phyloP scores from a whole-genome alignment of 768 basidiomycete genomes.

The Rubroboletus pulcherrimus region DNA sequence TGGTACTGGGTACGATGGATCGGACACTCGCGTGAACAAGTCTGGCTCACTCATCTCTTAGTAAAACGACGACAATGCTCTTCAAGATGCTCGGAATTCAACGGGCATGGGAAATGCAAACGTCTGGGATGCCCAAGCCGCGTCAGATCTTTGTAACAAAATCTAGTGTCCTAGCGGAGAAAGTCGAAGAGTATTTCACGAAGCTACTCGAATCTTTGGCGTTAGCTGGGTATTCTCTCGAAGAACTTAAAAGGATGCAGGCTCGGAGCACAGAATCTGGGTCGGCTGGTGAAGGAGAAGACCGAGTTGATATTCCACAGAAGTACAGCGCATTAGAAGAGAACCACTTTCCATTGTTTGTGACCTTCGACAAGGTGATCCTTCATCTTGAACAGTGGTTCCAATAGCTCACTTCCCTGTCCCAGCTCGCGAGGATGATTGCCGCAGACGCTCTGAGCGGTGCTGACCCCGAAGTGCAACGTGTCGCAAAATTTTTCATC shows the following conservation, averaged over 20 bases:
- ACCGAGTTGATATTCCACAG: slow-evolving; percentile 33
- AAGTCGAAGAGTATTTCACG: slow-evolving; percentile 65
- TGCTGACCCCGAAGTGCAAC: slow-evolving; percentile 1
- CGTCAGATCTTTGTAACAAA: slow-evolving; percentile 74
- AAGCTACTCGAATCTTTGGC: slow-evolving; percentile 46
- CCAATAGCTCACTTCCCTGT: neutral
- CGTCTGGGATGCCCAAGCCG: slow-evolving; percentile 39
- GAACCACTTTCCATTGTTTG: slow-evolving; percentile 64
- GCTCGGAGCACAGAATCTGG: slow-evolving; percentile 24
- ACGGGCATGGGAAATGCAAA: slow-evolving; percentile 42
- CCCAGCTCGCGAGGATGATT: slow-evolving; percentile 26
- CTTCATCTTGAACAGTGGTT: neutral
- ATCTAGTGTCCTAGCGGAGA: slow-evolving; percentile 59
- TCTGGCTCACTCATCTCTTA: slow-evolving; percentile 19
- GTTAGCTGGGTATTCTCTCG: slow-evolving; percentile 32
- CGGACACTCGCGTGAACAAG: neutral
- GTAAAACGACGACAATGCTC: slow-evolving; percentile 75
- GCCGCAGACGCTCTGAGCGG: slow-evolving; percentile 19
- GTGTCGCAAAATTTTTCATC: slow-evolving; percentile 14
- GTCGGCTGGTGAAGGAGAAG: slow-evolving; percentile 35
- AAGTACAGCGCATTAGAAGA: slow-evolving; percentile 55
- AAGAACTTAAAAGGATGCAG: slow-evolving; percentile 36
- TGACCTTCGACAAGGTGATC: slow-evolving; percentile 60
- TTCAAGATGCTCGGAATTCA: slow-evolving; percentile 74
- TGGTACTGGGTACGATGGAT: slow-evolving; percentile 58